Evolutionary conservation across 768 basidiomycete genomes (phyloP).

Genomic region (Russula sp.): DNA sequence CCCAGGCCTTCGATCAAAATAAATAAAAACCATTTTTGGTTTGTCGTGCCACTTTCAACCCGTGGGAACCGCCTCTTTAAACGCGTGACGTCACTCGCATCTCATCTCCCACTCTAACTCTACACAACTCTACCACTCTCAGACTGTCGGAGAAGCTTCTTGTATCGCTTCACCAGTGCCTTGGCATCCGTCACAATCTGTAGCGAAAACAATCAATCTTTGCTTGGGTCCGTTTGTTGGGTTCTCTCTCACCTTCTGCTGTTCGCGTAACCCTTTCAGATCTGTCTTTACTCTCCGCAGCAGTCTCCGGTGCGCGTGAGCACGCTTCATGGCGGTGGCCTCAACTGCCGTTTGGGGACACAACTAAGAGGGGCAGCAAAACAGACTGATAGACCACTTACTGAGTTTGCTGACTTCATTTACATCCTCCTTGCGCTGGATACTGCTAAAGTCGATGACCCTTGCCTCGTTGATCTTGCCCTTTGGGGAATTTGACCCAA

Average conservation of each 20-base stretch:
- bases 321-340: not conserved
- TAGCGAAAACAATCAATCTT: not conserved
- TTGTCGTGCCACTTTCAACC: not conserved
- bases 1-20: not conserved
- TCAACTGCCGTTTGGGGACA: conserved; percentile 10
- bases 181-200: conserved; percentile 15
- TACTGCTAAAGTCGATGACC: conserved; percentile 3
- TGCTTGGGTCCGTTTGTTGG: not conserved
- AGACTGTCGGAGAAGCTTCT: conserved; percentile 7
- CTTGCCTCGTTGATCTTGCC: conserved; percentile 5
- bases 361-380: not conserved
- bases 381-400: not conserved
- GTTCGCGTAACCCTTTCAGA: not conserved
- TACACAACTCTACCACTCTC: too few species aligned
- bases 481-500: not conserved
- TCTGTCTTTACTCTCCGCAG: conserved; percentile 14
- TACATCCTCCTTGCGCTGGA: conserved; percentile 8
- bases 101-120: too few species aligned
- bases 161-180: conserved; percentile 9
- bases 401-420: conserved; percentile 15
- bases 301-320: conserved; percentile 8
- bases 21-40: not conserved
- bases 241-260: conserved; percentile 14
- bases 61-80: not conserved
- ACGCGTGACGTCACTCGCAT: not conserved